Conservation (phyloP, 805 yeast species). For the Lipomyces kockii region DNA sequence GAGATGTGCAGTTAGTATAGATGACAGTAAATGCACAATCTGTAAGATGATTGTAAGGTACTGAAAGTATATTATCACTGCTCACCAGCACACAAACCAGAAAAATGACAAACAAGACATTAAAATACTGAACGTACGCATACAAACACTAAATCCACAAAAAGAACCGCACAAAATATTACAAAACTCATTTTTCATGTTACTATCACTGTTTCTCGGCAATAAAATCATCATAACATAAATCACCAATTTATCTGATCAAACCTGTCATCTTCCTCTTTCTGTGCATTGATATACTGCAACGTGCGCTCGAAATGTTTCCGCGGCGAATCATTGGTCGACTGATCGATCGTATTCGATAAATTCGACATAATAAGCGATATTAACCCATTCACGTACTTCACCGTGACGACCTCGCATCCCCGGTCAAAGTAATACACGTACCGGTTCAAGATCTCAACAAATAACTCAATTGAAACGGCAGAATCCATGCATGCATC, state of each 20-base stretch:
- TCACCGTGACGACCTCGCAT: conserved; percentile 65
- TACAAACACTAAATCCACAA: not conserved
- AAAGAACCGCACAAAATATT: not conserved
- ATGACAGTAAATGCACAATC: not conserved
- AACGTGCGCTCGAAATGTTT: conserved; percentile 73
- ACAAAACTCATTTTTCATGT: not conserved
- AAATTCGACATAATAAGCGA: conserved; percentile 63
- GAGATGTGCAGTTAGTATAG: conserved; percentile 36
- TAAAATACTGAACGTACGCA: not conserved
- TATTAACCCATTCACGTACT: conserved; percentile 82
- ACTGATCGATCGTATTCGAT: conserved; percentile 34
- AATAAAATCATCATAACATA: not conserved
- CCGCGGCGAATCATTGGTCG: conserved; percentile 49
- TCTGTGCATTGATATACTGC: conserved; percentile 69
- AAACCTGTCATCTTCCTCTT: conserved; percentile 67
- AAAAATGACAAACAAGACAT: not conserved
- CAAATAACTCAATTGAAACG: conserved; percentile 78
- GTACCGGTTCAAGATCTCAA: conserved; percentile 86
- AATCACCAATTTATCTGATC: conserved; percentile 35
- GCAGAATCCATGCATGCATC: conserved; percentile 88
- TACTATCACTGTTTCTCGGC: not conserved
- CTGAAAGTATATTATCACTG: not conserved
- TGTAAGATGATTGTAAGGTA: not conserved
- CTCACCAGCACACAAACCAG: not conserved
- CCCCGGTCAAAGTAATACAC: conserved; percentile 85